Evolutionary conservation across 176 grass and related monocot genomes (phyloP).

Genomic region (Cenchrus americanus): DNA sequence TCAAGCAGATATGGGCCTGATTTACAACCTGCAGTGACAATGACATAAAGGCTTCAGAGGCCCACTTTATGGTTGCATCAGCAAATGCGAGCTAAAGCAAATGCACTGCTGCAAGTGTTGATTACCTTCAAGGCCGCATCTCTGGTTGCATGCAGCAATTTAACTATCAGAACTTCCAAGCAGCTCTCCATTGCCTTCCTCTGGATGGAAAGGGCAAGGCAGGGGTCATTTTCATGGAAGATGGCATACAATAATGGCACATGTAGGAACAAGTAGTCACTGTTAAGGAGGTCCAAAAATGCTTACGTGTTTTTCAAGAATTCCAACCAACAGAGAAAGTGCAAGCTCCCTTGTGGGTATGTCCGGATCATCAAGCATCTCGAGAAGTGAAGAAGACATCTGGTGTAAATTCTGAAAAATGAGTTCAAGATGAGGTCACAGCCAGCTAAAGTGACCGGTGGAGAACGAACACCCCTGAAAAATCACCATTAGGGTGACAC

Average conservation of each 20-base stretch:
- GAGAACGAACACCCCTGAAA: slow-evolving; percentile 34
- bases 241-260: slow-evolving; percentile 25
- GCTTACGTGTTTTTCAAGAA: slow-evolving; percentile 78
- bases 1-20: slow-evolving; percentile 87
- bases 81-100: slow-evolving; percentile 18
- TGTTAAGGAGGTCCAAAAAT: slow-evolving; percentile 24
- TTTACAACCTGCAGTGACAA: slow-evolving; percentile 77
- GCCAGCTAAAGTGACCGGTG: not conserved
- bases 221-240: slow-evolving; percentile 46
- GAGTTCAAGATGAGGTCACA: slow-evolving; percentile 16
- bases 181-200: slow-evolving; percentile 70
- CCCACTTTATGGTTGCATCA: slow-evolving; percentile 29
- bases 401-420: slow-evolving; percentile 67
- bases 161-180: slow-evolving; percentile 70
- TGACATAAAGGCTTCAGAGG: slow-evolving; percentile 26
- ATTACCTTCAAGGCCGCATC: slow-evolving; percentile 77
- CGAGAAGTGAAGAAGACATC: slow-evolving; percentile 74
- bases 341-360: slow-evolving; percentile 69
- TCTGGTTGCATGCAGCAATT: slow-evolving; percentile 83
- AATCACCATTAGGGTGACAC: not conserved
- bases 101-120: not conserved
- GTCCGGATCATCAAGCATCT: slow-evolving; percentile 78
- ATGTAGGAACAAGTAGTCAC: slow-evolving; percentile 22
- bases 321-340: slow-evolving; percentile 74
- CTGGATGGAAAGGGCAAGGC: slow-evolving; percentile 46